Evolutionary conservation across 306 rosid genomes (phyloP).

Genomic region (Rosa persica): DNA sequence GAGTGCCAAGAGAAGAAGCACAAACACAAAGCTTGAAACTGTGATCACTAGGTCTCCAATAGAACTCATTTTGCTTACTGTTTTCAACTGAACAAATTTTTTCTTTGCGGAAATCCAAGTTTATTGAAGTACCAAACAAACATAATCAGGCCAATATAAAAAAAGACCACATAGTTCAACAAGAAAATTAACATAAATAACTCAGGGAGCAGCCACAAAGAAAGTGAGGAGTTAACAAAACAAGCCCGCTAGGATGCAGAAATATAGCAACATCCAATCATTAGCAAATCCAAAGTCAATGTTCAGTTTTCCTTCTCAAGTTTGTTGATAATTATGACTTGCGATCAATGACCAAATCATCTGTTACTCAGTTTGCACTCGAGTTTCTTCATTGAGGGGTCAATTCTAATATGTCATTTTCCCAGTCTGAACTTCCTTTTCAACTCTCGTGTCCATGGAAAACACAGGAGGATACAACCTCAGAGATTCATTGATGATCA

Average conservation of each 20-base stretch:
- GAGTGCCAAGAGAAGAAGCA: neutral
- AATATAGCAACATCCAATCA: too few species aligned
- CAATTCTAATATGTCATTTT: neutral
- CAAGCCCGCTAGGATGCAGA: too few species aligned
- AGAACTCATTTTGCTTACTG: neutral
- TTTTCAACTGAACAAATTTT: neutral
- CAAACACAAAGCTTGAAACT: neutral
- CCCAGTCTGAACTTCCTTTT: slow-evolving; percentile 16
- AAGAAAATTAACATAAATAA: neutral
- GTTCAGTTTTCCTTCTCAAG: too few species aligned
- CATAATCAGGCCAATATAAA: too few species aligned
- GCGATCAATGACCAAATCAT: too few species aligned
- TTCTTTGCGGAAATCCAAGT: neutral
- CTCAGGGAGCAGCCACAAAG: too few species aligned
- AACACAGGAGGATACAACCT: slow-evolving; percentile 32
- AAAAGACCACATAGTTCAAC: neutral
- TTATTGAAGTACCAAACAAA: too few species aligned
- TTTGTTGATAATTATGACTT: too few species aligned
- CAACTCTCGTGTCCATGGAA: neutral
- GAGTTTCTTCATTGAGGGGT: too few species aligned
- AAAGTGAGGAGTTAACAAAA: too few species aligned
- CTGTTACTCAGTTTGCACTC: too few species aligned
- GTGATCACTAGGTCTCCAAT: neutral
- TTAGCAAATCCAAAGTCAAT: too few species aligned
- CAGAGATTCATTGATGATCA: slow-evolving; percentile 32